Conservation (phyloP, 331 rosid genomes). For the Arachis monticola region DNA sequence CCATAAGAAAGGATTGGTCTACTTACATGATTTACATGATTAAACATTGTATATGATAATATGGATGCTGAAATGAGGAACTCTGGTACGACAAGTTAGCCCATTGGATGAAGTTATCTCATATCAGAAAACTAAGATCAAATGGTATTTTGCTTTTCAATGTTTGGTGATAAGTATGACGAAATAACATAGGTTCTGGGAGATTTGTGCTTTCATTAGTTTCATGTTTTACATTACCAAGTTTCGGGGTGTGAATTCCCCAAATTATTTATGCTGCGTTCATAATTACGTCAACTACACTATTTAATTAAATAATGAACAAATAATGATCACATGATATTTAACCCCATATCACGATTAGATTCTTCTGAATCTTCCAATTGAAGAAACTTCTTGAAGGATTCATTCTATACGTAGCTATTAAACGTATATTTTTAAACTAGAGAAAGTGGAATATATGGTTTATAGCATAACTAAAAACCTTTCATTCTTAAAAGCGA, state of each 20-base stretch:
- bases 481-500: conserved; percentile 13
- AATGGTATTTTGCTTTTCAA: not conserved
- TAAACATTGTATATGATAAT: not conserved
- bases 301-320: not conserved
- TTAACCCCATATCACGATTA: not conserved
- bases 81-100: not conserved
- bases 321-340: not conserved
- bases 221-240: not conserved
- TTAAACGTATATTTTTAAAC: not conserved
- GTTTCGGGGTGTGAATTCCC: not conserved
- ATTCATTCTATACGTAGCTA: not conserved
- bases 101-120: not conserved
- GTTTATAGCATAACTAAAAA: not conserved
- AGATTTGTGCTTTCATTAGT: not conserved
- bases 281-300: not conserved
- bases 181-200: not conserved
- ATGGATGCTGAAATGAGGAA: not conserved
- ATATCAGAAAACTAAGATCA: too few species aligned
- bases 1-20: not conserved
- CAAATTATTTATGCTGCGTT: not conserved
- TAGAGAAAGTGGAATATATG: not conserved
- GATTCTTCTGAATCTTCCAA: not conserved
- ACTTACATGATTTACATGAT: not conserved
- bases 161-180: not conserved
- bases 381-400: not conserved